Base-by-base conservation (phyloP, 768 basidiomycete species). In the Suillus ampliporus region DNA sequence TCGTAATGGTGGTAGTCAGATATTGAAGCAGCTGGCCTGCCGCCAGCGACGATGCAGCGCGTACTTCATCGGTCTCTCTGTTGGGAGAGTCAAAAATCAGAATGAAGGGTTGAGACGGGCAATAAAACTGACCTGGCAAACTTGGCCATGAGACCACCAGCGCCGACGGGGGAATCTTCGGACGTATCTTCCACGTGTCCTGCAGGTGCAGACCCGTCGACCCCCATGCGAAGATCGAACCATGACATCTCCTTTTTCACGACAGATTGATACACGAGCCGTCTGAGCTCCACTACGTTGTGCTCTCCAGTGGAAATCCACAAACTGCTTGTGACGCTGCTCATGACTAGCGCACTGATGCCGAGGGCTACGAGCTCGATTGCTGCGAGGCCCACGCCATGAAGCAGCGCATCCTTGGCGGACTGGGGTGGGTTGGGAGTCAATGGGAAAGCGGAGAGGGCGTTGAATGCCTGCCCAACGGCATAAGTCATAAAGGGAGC, bases 51-150 rank as follows among this genome's bases (percentile, higher is more conserved):
- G 89, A 86, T 1, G 94, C 96, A 63, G 88, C 81, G 46, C 97
- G 89, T 48, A 97, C 91, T 65, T 97, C 93, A 76, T 98, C 95
- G 8, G 96, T 97, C 77, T 98, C 97, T 66, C 95, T 99, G 69
- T 38, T 61, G 53, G 63, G 40, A 15, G 67, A 6, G 51, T 48
- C 5, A 68, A 34, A 54, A 56, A 38, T 13, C 5, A 6, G 3
- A 21, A 35, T 4, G 7, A 0, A 15, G 15, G 21, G 44, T 40
- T 47, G 40, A 17, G 44, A 23, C 38, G 21, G 41, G 35, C 1
- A 23, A 51, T 2, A 54, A 23, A n/a, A 21, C 74, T 47, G 61
- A 93, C 94, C 88, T 87, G 38, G 91, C 85, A 74, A 97, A 98
- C 71, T 94, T 92, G 59, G 93, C 89, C 95, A 97, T 96, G 48